Conservation (phyloP, 768 basidiomycete genomes). For the Serendipita sp. region DNA sequence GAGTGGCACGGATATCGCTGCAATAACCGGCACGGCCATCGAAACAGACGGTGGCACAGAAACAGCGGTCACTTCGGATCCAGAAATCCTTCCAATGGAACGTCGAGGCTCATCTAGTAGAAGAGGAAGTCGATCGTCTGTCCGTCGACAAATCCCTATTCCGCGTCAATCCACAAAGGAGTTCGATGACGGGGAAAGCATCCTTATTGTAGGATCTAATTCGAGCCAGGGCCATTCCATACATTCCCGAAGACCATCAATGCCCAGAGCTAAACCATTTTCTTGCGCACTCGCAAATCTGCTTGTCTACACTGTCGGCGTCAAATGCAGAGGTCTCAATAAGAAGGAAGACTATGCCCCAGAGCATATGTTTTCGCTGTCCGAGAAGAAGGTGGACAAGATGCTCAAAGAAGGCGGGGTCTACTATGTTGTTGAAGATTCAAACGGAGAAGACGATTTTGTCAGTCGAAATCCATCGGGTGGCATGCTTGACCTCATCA, state of each 20-base stretch:
- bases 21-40: background rate
- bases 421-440: background rate
- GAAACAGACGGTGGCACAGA: background rate
- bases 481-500: constrained; percentile 55
- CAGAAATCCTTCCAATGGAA: background rate
- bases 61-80: background rate
- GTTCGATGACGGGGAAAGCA: background rate
- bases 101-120: background rate
- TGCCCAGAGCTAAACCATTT: constrained; percentile 44
- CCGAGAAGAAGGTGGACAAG: constrained; percentile 44
- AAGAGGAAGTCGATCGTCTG: background rate
- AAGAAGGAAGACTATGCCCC: constrained; percentile 71
- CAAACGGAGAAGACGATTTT: background rate
- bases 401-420: background rate
- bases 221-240: background rate
- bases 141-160: background rate
- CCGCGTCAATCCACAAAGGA: background rate
- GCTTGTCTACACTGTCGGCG: constrained; percentile 87
- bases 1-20: background rate
- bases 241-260: background rate
- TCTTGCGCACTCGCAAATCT: constrained; percentile 56
- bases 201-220: background rate
- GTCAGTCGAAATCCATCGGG: background rate
- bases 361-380: constrained; percentile 85
- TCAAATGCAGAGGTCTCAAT: constrained; percentile 84